Base-by-base conservation (phyloP, 805 yeast genomes). In the Nakazawaea sp. region DNA sequence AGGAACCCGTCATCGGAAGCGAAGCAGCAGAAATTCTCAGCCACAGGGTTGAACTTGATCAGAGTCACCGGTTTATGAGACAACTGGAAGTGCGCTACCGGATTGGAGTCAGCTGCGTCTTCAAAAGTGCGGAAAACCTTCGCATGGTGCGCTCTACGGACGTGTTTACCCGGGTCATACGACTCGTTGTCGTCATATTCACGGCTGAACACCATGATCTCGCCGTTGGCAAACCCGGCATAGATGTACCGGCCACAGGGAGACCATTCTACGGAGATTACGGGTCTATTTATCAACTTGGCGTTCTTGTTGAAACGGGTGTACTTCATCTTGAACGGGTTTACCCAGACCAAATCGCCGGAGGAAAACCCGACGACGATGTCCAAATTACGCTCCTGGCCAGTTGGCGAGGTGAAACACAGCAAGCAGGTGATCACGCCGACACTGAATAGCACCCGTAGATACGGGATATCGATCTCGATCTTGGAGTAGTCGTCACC, bases 301-400 rank as follows among this genome's bases (percentile, higher is more conserved):
- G 74, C 76, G 40, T 61, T 59, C 45, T 73, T 75, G 52, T 75
- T 75, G 55, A 74, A 56, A 29, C 79, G 62, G 18, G 70, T 52
- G 52, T 72, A 75, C 39, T 64, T 64, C 53, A 62, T 60, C 27
- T 64, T 57, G 19, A 62, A 55, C 8, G 80, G 70, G 44, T 80
- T 82, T 25, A 78, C 43, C 69, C 86, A 67, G 5, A 81, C 44
- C 2, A 82, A 53, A 46, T 78, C 86, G n/a, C 90, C 87, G 1
- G 77, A 58, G 15, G 79, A 72, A 43, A 77, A 70, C 1, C 90
- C 92, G 15, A 79, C 44, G 2, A 76, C 56, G 5, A 78, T 61
- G 35, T 78, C 78, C 6, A 81, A 57, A 26, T 59, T 59, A 20
- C 50, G 49, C 13, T 59, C 63, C 3, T 43, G 45, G 6, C 50